phyloP scores from a whole-genome alignment of 73 alveolate species.

The Tetrahymena malaccensis region DNA sequence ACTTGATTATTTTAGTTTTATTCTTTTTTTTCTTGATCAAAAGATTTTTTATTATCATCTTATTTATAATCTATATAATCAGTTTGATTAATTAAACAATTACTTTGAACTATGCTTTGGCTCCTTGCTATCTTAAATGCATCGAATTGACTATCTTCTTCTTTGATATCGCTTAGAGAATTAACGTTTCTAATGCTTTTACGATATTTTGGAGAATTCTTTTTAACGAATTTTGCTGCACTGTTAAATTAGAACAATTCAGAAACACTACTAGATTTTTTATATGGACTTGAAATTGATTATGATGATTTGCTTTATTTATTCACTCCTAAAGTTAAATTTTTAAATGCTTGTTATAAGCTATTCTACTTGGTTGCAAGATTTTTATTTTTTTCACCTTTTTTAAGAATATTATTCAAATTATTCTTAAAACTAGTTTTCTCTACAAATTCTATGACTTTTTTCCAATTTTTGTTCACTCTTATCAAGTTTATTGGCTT shows the following conservation, averaged over 20 bases:
- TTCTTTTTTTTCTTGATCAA: background rate
- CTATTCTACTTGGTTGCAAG: background rate
- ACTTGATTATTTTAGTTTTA: background rate
- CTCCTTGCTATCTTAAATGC: background rate
- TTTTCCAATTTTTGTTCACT: background rate
- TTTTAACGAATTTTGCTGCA: background rate
- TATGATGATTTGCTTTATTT: background rate
- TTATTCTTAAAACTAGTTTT: background rate
- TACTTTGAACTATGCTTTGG: background rate
- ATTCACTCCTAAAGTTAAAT: too few species aligned
- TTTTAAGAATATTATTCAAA: background rate
- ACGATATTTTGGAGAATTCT: background rate
- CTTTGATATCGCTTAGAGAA: background rate
- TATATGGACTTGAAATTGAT: background rate
- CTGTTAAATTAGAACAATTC: background rate
- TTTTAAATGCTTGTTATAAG: background rate
- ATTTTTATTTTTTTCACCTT: background rate
- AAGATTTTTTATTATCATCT: background rate
- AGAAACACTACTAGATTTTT: too few species aligned
- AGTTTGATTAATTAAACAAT: background rate
- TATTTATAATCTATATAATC: background rate
- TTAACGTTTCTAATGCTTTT: background rate
- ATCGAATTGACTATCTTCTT: background rate
- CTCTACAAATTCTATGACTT: background rate
- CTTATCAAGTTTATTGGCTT: background rate